These are phyloP conservation scores for Thelephora aurantiotincta DNA, from an alignment of 768 basidiomycete species.

Conservation along the genomic window DNA sequence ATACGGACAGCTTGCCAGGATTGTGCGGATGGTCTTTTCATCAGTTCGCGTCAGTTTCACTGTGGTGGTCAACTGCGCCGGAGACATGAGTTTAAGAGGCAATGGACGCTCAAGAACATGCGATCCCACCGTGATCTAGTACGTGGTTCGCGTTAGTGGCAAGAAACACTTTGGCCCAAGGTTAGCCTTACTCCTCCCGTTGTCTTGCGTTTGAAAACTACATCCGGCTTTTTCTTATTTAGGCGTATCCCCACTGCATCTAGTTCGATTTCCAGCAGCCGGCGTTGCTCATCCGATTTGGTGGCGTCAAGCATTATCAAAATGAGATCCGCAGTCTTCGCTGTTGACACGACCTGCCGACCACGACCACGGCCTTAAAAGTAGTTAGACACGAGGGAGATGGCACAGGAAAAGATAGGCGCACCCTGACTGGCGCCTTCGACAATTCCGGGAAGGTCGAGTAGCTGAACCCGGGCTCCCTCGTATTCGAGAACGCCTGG, in stretches of 20 bases:
- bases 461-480: conserved; percentile 84
- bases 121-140: conserved; percentile 53
- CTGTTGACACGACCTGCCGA: conserved; percentile 84
- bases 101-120: background rate
- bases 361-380: conserved; percentile 62
- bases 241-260: conserved; percentile 95
- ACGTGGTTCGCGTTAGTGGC: background rate
- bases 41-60: conserved; percentile 92
- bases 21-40: conserved; percentile 87
- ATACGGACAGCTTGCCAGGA: conserved; percentile 60
- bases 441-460: conserved; percentile 93
- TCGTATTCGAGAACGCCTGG: conserved; percentile 96
- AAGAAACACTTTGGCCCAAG: no score
- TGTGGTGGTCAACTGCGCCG: conserved; percentile 62
- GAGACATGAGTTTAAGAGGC: conserved; percentile 2
- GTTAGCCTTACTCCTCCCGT: conserved; percentile 66
- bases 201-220: conserved; percentile 87
- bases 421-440: conserved; percentile 73
- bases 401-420: background rate
- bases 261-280: conserved; percentile 80
- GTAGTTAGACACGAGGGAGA: background rate
- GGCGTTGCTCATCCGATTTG: conserved; percentile 83
- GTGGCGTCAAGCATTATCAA: conserved; percentile 88
- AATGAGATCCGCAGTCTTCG: conserved; percentile 57
- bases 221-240: conserved; percentile 83